Evolutionary conservation across 2,329 filamentous ascomycete species (phyloP).

Genomic region (Botrytis deweyae): DNA sequence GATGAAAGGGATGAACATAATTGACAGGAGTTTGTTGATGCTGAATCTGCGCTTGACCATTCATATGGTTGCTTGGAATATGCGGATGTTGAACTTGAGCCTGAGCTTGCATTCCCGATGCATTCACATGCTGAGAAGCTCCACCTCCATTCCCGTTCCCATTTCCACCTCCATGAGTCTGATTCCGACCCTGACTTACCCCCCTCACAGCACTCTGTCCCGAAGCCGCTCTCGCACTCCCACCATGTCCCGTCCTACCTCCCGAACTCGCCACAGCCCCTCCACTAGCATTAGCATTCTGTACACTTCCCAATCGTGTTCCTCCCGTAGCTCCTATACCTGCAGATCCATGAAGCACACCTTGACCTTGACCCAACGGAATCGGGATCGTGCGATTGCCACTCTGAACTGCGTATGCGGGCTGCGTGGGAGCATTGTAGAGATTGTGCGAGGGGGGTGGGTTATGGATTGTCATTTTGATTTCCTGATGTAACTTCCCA

Average conservation of each 20-base stretch:
- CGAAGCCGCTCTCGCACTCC: neutral
- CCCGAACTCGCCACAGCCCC: neutral
- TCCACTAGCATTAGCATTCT: neutral
- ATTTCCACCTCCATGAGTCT: neutral
- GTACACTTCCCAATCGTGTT: neutral
- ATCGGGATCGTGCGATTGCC: neutral
- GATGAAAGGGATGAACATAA: neutral
- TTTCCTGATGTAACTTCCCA: neutral
- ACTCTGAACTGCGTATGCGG: neutral
- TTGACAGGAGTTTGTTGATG: neutral
- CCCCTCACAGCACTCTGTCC: neutral
- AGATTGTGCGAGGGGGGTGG: neutral
- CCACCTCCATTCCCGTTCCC: neutral
- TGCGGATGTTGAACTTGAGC: neutral
- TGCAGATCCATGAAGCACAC: fast-evolving
- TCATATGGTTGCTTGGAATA: no score
- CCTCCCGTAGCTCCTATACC: neutral
- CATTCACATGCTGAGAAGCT: neutral
- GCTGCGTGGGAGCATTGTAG: neutral
- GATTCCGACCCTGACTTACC: neutral
- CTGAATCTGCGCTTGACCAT: neutral
- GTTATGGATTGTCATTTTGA: neutral
- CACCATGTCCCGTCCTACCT: neutral
- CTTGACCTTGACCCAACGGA: neutral
- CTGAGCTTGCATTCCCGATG: neutral